These are phyloP conservation scores for Phoma sp. DNA, from an alignment of 2,329 filamentous ascomycete species.

Conservation along the genomic window DNA sequence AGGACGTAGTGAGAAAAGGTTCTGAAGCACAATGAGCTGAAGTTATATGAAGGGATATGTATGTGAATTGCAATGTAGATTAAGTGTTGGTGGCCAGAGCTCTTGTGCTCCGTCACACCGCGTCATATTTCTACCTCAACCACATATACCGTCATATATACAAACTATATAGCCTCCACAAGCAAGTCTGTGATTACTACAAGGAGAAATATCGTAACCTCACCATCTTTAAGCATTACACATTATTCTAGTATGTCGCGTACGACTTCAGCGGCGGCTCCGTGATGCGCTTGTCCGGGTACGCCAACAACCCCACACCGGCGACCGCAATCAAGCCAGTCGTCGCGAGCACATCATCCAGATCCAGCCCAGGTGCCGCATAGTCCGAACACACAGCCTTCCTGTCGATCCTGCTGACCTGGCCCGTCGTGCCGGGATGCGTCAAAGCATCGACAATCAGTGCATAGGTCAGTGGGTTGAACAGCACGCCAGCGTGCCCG, in stretches of 20 bases:
- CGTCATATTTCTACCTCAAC: neutral
- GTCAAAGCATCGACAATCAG: conserved; percentile 57
- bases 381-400: conserved; percentile 48
- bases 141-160: no score
- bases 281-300: conserved; percentile 34
- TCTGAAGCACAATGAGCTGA: neutral
- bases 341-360: conserved; percentile 55
- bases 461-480: conserved; percentile 55
- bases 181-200: neutral
- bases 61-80: neutral
- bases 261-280: conserved; percentile 45
- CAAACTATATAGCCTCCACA: neutral
- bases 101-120: neutral
- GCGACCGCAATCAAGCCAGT: conserved; percentile 52
- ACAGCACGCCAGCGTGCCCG: conserved; percentile 59
- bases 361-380: conserved; percentile 48
- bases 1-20: neutral
- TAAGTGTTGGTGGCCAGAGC: neutral
- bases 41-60: neutral
- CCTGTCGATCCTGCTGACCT: conserved; percentile 49
- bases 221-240: neutral
- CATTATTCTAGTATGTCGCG: neutral
- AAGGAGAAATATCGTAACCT: no score
- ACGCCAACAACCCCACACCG: conserved; percentile 36
- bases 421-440: conserved; percentile 55